These are phyloP conservation scores for Amanita thiersii DNA, from an alignment of 768 basidiomycete species.

Conservation along the genomic window DNA sequence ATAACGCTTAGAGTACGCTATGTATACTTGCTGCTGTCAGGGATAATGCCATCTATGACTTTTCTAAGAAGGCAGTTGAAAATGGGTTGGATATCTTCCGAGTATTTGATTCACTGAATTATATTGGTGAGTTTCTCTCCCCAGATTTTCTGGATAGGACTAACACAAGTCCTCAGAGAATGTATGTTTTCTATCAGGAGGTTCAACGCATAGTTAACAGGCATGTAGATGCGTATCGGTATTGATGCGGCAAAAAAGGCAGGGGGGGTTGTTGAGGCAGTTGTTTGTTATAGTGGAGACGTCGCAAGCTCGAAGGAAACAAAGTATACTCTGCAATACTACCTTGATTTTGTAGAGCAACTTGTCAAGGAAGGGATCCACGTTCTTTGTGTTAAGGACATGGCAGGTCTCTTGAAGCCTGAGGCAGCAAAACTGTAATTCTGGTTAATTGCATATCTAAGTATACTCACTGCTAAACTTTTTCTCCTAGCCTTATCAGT, in stretches of 20 bases:
- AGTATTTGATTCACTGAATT: slow-evolving; percentile 98
- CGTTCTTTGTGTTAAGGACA: slow-evolving; percentile 96
- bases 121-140: slow-evolving; percentile 62
- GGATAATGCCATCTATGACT: slow-evolving; percentile 99
- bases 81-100: slow-evolving; percentile 99
- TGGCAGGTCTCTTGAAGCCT: slow-evolving; percentile 96
- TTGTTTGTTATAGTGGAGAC: slow-evolving; percentile 98
- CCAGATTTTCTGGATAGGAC: slow-evolving; percentile 1
- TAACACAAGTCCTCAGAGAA: slow-evolving; percentile 45
- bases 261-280: slow-evolving; percentile 95
- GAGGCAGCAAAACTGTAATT: slow-evolving; percentile 79
- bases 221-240: slow-evolving; percentile 81
- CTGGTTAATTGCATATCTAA: not conserved
- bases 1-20: not conserved
- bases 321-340: slow-evolving; percentile 97
- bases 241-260: slow-evolving; percentile 99
- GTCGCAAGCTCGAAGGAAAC: slow-evolving; percentile 90
- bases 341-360: slow-evolving; percentile 90
- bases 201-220: slow-evolving; percentile 1
- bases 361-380: slow-evolving; percentile 94
- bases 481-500: slow-evolving; percentile 64
- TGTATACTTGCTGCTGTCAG: slow-evolving; percentile 27
- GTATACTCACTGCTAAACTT: slow-evolving; percentile 4
- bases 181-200: slow-evolving; percentile 28
- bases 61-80: slow-evolving; percentile 99